Evolutionary conservation across 805 yeast species (phyloP).

Genomic region (Cyberlindnera americana): DNA sequence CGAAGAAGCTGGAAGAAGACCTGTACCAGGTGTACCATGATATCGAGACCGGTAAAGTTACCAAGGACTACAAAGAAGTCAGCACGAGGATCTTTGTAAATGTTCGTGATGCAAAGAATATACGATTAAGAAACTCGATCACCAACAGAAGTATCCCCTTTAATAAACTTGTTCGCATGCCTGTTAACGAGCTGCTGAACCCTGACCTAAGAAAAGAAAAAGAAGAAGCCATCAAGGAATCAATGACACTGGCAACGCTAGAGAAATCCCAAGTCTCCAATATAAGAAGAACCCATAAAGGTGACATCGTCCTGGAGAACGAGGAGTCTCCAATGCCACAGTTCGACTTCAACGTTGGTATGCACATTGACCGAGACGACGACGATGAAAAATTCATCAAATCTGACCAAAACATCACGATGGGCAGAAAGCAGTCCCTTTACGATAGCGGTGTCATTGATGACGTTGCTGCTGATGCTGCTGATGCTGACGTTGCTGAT

Average conservation of each 20-base stretch:
- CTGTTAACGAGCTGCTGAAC: slow-evolving; percentile 73
- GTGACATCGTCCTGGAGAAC: slow-evolving; percentile 74
- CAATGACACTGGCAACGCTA: slow-evolving; percentile 64
- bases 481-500: slow-evolving; percentile 21
- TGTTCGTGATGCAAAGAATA: slow-evolving; percentile 55
- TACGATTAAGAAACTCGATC: slow-evolving; percentile 54
- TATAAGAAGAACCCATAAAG: slow-evolving; percentile 79
- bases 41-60: slow-evolving; percentile 20
- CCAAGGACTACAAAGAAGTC: slow-evolving; percentile 52
- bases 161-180: slow-evolving; percentile 55
- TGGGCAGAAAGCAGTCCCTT: no score
- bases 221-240: slow-evolving; percentile 64
- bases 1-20: slow-evolving; percentile 49
- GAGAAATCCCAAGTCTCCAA: slow-evolving; percentile 58
- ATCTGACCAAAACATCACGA: slow-evolving; percentile 15
- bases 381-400: slow-evolving; percentile 23
- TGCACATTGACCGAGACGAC: slow-evolving; percentile 10
- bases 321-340: slow-evolving; percentile 30
- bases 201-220: slow-evolving; percentile 72
- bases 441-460: slow-evolving; percentile 5
- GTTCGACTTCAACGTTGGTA: slow-evolving; percentile 30
- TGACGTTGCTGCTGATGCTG: slow-evolving; percentile 13
- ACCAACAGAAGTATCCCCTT: slow-evolving; percentile 51
- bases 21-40: slow-evolving; percentile 39
- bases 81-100: slow-evolving; percentile 63